Evolutionary conservation across 305 asterid genomes (phyloP), one percentile per base, ranked within the genome.

Genomic region (Fraxinus greggii): DNA sequence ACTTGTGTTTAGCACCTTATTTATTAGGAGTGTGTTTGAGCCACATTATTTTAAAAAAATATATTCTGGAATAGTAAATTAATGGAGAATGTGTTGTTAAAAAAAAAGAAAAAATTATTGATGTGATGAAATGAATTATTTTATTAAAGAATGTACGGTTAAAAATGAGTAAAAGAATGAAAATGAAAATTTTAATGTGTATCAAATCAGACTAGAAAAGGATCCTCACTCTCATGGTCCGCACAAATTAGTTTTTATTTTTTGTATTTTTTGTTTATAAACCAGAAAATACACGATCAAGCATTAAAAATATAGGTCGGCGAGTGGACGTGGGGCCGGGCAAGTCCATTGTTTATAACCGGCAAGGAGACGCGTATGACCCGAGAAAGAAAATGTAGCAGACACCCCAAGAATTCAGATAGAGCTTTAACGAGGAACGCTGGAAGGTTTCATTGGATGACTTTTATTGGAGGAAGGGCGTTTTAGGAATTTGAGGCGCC

Each of bases 401-500:
- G 12, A 36, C 54, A 42, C 56, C 0, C 56, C 56, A 45, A 45
- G 56, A 45, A 45, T 45, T 40, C 15, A 10, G 48, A 40, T 2
- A 2, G 48, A 40, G 13, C 15, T 10, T 40, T 45, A 1, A 45
- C 2, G 51, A 40, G 51, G 15, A 40, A 40, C 0, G 17, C 51
- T 40, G 4, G 4, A 9, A 45, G n/a, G 56, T 45, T 45, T 45
- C 3, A 13, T 23, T 61, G 31, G 80, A 32, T 5, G 75, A 29
- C 54, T 7, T 73, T 56, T 73, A 29, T 35, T 40, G 7, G 69
- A 9, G 21, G 35, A 56, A 76, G 79, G 86, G 82, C 28, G 42
- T 29, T 73, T 36, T 69, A 65, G 83, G 76, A 63, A 82, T 74
- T 78, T 40, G 21, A 63, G 33, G 5, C 4, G 70, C 3, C n/a